Conservation (phyloP, 257 asterid genomes). For the Sherardia arvensis region DNA sequence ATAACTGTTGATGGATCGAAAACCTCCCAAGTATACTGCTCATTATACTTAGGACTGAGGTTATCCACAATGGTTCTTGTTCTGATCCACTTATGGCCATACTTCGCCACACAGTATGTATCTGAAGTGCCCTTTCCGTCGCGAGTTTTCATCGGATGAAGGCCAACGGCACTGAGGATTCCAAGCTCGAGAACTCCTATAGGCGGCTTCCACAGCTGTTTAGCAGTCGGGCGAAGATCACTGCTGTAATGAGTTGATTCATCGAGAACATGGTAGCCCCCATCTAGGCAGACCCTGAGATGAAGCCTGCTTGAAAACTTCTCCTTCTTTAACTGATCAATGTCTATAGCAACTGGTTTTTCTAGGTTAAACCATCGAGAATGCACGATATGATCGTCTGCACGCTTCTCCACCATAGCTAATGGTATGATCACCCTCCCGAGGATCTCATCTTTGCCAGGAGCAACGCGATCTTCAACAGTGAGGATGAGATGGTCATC, state of each 20-base stretch:
- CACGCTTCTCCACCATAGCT: background rate
- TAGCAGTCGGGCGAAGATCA: constrained; percentile 75
- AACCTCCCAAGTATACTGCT: constrained; percentile 98
- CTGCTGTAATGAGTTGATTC: constrained; percentile 79
- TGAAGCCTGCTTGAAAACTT: constrained; percentile 74
- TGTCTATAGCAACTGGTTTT: constrained; percentile 39
- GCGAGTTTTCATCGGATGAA: constrained; percentile 63
- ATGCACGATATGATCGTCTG: background rate
- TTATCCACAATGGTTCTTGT: constrained; percentile 76
- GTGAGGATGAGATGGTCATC: constrained; percentile 52
- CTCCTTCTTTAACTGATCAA: constrained; percentile 57
- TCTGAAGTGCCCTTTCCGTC: constrained; percentile 62
- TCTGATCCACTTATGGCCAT: constrained; percentile 91
- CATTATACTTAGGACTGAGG: constrained; percentile 74
- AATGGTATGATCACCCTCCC: constrained; percentile 56
- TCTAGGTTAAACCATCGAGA: constrained; percentile 58
- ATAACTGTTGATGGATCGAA: constrained; percentile 75
- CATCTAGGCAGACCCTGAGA: constrained; percentile 55
- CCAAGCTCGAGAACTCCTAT: constrained; percentile 87
- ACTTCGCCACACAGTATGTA: constrained; percentile 87
- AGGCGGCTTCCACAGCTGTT: constrained; percentile 47
- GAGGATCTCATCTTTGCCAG: constrained; percentile 47
- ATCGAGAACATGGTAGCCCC: constrained; percentile 85
- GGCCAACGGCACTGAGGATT: constrained; percentile 61
- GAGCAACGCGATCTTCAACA: constrained; percentile 59